A percentile compares a stretch with the other conserved stretches of the same genome.
phyloP scores from a whole-genome alignment of 1,284 basidiomycete species.

The Heterobasidion parviporum region DNA sequence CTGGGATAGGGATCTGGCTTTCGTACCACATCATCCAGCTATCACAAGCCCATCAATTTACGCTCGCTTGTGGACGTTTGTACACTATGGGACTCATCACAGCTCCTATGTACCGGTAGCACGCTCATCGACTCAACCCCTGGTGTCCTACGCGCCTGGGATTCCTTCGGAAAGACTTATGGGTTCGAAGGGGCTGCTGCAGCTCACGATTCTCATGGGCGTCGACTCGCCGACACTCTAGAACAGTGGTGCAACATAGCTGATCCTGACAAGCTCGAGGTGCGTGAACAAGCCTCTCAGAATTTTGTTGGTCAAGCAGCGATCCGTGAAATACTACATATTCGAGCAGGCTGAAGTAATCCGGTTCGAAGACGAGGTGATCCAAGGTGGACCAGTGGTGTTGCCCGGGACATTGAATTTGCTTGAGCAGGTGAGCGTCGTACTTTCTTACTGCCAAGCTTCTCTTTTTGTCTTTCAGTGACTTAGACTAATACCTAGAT shows the following conservation, averaged over 20 bases:
- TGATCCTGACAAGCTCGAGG: slow-evolving; percentile 48
- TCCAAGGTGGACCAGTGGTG: slow-evolving; percentile 45
- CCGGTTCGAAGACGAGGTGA: slow-evolving; percentile 60
- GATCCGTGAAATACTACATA: no score
- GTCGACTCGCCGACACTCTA: slow-evolving; percentile 65
- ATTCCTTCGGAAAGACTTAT: slow-evolving; percentile 48
- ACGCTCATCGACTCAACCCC: slow-evolving; percentile 69
- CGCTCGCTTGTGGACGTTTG: not conserved
- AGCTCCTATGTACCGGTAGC: slow-evolving; percentile 21
- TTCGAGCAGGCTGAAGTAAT: slow-evolving; percentile 42
- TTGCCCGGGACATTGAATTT: slow-evolving; percentile 47
- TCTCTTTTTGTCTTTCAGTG: not conserved
- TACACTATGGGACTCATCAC: not conserved
- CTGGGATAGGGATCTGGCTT: not conserved
- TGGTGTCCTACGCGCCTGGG: slow-evolving; percentile 58
- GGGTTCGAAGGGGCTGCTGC: slow-evolving; percentile 40
- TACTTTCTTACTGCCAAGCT: not conserved
- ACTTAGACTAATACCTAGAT: slow-evolving; percentile 12
- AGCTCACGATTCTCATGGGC: slow-evolving; percentile 60
- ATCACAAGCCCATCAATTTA: slow-evolving; percentile 3
- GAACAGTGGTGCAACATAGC: slow-evolving; percentile 57
- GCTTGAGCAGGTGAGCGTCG: slow-evolving; percentile 33
- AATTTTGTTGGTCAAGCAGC: not conserved
- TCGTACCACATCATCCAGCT: no score
- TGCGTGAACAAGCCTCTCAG: not conserved